Evolutionary conservation across 805 yeast genomes (phyloP), one percentile per base, ranked within the genome.

Genomic region (Nadsonia fulvescens): DNA sequence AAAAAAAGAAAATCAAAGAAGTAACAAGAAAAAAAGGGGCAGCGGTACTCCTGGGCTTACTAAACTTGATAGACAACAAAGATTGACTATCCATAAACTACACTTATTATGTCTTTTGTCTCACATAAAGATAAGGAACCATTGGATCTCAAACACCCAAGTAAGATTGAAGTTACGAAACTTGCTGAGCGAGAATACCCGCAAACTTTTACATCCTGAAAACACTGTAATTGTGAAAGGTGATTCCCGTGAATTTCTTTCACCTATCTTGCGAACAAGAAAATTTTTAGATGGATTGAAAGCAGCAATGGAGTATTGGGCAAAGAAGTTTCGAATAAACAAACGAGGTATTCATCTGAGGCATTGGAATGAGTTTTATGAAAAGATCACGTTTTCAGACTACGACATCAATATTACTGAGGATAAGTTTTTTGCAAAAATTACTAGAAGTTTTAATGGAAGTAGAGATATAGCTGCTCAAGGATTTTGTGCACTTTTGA

Each of bases 381-480:
- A 39, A 9, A 36, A 31, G 9, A 32, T 34, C 11, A 12, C 25
- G 3, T 20, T 16, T 12, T 22, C 24, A 6, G n/a, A n/a, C n/a
- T 27, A 22, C 14, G 29, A 27, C 7, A 14, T 18, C 5, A 20
- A 16, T 10, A 12, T 27, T 9, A 27, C 24, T 6, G 17, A 18
- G 16, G 40, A 42, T 2, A 51, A 53, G 23, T 78, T 76, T 39
- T 40, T 45, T 5, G 47, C 47, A 12, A 41, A 54, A 10, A 43
- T 77, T 1, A 29, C 44, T 2, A 42, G 52, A 9, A 63, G 64
- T 14, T n/a, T n/a, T n/a, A 46, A 58, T 10, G 98, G 96, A 0
- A 66, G 79, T 3, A 47, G 76, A 17, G 95, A 86, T 43, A 31
- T 78, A 5, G 74, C 75, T 0, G 82, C 89, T 0, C 93, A 79